phyloP scores from a whole-genome alignment of 2,329 filamentous ascomycete genomes.

The Domatiomyces globalis region DNA sequence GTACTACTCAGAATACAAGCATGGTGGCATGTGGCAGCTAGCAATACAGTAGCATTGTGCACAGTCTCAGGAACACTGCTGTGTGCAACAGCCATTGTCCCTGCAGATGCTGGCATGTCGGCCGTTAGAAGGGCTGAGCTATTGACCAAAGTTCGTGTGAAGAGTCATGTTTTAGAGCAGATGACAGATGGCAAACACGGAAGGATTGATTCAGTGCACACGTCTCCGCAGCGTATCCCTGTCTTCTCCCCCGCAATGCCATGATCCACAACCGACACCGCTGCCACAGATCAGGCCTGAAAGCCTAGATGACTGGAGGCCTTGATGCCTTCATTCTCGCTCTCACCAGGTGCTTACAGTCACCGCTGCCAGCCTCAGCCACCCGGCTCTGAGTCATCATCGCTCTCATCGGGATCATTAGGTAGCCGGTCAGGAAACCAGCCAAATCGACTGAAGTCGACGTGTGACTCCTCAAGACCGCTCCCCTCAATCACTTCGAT shows the following conservation, averaged over 20 bases:
- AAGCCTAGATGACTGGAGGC: neutral
- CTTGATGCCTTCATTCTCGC: neutral
- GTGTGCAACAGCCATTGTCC: no score
- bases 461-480: conserved; percentile 30
- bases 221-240: no score
- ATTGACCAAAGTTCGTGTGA: neutral
- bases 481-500: conserved; percentile 27
- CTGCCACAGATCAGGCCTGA: no score
- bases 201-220: no score
- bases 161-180: neutral
- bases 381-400: conserved; percentile 1
- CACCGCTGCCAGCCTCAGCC: neutral
- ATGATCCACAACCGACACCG: no score
- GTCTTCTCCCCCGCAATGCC: no score
- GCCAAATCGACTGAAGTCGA: conserved; percentile 31
- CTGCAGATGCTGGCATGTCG: no score
- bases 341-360: neutral
- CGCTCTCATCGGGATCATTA: conserved; percentile 27
- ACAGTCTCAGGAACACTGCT: no score
- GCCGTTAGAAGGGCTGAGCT: neutral
- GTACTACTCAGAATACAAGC: no score
- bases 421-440: conserved; percentile 38
- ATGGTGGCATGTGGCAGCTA: neutral
- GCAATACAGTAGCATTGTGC: neutral
- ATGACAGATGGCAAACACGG: neutral